Conservation (phyloP, 805 yeast species). For the Ogataea paradorogensis region DNA sequence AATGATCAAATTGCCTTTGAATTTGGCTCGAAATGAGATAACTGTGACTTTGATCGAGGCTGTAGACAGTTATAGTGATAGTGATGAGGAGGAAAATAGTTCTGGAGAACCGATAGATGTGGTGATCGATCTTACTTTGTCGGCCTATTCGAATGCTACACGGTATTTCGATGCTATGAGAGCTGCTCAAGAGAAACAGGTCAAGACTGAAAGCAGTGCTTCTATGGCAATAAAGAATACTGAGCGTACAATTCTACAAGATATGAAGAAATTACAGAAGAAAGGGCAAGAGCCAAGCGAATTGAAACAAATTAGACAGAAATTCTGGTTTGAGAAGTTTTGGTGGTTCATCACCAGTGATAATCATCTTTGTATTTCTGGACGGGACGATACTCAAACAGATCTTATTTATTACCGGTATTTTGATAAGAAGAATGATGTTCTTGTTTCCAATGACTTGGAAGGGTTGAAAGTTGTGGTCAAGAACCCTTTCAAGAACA, state of each 20-base stretch:
- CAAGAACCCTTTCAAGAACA: conserved; percentile 71
- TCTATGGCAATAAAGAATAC: conserved; percentile 78
- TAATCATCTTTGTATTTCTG: conserved; percentile 82
- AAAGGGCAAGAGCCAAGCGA: conserved; percentile 48
- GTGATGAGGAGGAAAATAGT: conserved; percentile 3
- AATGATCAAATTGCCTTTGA: conserved; percentile 62
- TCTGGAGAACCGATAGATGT: conserved; percentile 41
- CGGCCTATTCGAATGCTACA: conserved; percentile 89
- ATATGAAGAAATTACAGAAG: conserved; percentile 60
- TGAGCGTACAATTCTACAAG: conserved; percentile 70
- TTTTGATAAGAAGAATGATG: conserved; percentile 65
- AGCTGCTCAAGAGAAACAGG: conserved; percentile 71
- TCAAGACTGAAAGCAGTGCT: conserved; percentile 75
- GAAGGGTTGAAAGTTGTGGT: conserved; percentile 77
- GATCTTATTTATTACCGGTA: conserved; percentile 80
- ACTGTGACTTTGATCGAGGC: conserved; percentile 45
- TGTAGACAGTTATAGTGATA: conserved; percentile 30
- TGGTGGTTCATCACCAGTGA: conserved; percentile 93
- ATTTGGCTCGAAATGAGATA: conserved; percentile 66
- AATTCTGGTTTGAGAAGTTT: conserved; percentile 91
- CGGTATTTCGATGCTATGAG: conserved; percentile 76
- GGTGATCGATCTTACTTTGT: conserved; percentile 61
- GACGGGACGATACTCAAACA: conserved; percentile 75
- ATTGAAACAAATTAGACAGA: conserved; percentile 61
- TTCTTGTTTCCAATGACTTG: conserved; percentile 68